Percentiles rank a stretch among this genome's conserved stretches.
phyloP scores from a whole-genome alignment of 805 yeast species.

The Brettanomyces nanus region DNA sequence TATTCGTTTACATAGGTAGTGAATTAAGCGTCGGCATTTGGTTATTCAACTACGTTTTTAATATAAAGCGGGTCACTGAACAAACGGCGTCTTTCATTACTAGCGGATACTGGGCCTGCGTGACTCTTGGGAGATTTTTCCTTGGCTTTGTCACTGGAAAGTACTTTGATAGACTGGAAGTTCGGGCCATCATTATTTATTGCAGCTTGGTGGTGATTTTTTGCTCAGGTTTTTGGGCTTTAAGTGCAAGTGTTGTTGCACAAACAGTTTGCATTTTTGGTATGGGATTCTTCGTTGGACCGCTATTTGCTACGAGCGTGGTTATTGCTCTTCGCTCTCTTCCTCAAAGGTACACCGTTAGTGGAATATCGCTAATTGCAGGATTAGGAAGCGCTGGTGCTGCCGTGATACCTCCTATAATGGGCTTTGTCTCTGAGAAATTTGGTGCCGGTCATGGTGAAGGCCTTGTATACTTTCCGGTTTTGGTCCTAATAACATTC shows the following conservation, averaged over 20 bases:
- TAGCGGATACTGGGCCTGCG: constrained; percentile 42
- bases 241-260: constrained; percentile 12
- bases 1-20: constrained; percentile 44
- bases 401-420: constrained; percentile 61
- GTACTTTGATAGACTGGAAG: constrained; percentile 30
- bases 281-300: constrained; percentile 45
- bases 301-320: constrained; percentile 60
- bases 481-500: constrained; percentile 16
- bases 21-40: constrained; percentile 48
- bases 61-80: constrained; percentile 31
- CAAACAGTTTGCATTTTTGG: constrained; percentile 30
- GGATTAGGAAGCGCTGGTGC: constrained; percentile 81
- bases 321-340: constrained; percentile 53
- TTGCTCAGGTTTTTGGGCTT: constrained; percentile 26
- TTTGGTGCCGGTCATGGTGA: constrained; percentile 19
- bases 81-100: constrained; percentile 37
- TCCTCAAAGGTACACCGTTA: constrained; percentile 51
- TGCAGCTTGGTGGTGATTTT: constrained; percentile 28
- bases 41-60: constrained; percentile 39
- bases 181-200: constrained; percentile 35
- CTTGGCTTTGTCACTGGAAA: constrained; percentile 42
- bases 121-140: constrained; percentile 39
- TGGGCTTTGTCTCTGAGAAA: constrained; percentile 40
- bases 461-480: constrained; percentile 27
- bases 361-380: constrained; percentile 67